Percentiles rank a stretch among this genome's conserved stretches.
Conservation (phyloP, 2,329 filamentous ascomycete genomes). For the Hypoxylon sp. region DNA sequence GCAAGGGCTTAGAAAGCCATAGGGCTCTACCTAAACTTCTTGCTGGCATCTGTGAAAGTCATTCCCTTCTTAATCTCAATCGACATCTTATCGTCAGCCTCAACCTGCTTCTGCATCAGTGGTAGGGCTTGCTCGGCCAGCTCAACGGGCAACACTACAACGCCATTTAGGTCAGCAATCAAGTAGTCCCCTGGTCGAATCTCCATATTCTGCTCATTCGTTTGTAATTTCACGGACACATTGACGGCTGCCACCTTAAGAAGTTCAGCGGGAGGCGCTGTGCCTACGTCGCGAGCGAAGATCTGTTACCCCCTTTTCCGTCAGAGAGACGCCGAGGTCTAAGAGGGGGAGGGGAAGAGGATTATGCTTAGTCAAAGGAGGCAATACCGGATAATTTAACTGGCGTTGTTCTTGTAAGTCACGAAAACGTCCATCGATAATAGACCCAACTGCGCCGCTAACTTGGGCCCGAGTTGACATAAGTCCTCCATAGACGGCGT, state of each 20-base stretch:
- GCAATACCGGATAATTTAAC: constrained; percentile 60
- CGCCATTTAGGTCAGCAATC: constrained; percentile 63
- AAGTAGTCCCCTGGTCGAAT: constrained; percentile 63
- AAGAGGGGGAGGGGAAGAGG: background rate
- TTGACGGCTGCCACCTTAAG: constrained; percentile 62
- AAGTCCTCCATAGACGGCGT: constrained; percentile 69
- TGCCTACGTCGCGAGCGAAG: constrained; percentile 62
- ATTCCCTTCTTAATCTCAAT: constrained; percentile 60
- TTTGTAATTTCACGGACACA: constrained; percentile 58
- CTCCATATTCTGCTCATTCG: constrained; percentile 57
- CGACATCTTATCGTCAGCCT: constrained; percentile 61
- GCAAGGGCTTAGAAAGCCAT: background rate
- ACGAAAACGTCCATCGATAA: constrained; percentile 68
- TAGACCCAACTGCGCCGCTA: constrained; percentile 62
- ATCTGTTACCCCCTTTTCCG: constrained; percentile 48
- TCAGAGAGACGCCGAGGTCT: background rate
- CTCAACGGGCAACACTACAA: constrained; percentile 60
- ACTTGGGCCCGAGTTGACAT: constrained; percentile 66
- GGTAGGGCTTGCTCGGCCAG: constrained; percentile 59
- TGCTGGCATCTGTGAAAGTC: constrained; percentile 62
- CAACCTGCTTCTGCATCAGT: constrained; percentile 60
- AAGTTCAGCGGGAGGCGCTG: constrained; percentile 60
- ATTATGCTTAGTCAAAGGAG: constrained; percentile 8
- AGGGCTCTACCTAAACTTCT: constrained; percentile 56
- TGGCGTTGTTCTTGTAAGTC: constrained; percentile 69